Base-by-base conservation (phyloP, 1,139 yeast species). In the Suhomyces maxii region DNA sequence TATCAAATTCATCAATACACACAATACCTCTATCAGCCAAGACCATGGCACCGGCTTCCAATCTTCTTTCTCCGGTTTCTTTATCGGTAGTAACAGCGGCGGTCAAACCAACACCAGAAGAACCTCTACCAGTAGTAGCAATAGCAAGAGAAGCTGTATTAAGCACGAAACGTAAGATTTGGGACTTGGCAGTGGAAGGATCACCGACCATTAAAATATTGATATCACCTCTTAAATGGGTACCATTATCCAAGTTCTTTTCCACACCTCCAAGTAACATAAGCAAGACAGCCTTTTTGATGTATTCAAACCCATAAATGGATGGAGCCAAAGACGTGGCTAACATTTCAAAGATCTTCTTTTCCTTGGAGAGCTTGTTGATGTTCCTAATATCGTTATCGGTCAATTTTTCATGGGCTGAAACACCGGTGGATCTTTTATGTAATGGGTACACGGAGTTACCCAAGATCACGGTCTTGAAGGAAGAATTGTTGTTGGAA, bases 31-130 rank as follows among this genome's bases (percentile, higher is more conserved):
- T 77, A 68, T 93, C 99, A 9, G 98, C 99, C 53, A 95, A 74
- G 39, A 93, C 99, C 99, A 93, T 93, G 3, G 99, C 99, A 76
- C 99, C 99, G 0, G 99, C 99, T 68, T 95, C 99, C 54, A 93
- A 74, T 58, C 96, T 80, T 62, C 98, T 79, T 71, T 93, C 99
- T 44, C 99, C 99, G 1, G 99, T 93, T 67, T 93, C 99, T 60
- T 86, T 86, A 67, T 93, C 99, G 3, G 93, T 82, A 3, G 98
- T 91, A 5, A 93, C 99, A 0, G 99, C 99, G 11, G 99, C 99
- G 0, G 99, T 93, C 61, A 93, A 80, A 87, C 99, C 99, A 41
- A 95, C 99, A 67, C 99, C 99, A 0, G 99, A 91, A 12, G 98
- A 91, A 50, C 99, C 99, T 67, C 97, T 83, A 73, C 99, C 99